A percentile compares a stretch with the other conserved stretches of the same genome.
Conservation (phyloP, 169 alveolate genomes). For the Eimeria maxima region DNA sequence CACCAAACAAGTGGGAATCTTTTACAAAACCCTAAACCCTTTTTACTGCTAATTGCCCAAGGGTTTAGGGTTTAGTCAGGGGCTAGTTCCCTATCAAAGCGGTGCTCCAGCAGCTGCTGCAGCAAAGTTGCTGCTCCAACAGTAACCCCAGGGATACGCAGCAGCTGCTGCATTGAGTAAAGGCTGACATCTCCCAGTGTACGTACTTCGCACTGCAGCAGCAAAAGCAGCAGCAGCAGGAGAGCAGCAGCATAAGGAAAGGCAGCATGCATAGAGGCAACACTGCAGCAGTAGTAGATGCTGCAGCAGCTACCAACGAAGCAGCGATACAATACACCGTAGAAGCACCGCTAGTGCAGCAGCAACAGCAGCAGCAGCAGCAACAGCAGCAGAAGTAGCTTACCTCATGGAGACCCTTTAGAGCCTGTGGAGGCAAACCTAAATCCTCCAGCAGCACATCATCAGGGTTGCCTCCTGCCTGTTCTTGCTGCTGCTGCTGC, state of each 20-base stretch:
- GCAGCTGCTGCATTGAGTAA: constrained; percentile 26
- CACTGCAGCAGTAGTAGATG: not conserved
- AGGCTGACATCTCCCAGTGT: constrained; percentile 16
- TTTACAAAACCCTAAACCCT: not conserved
- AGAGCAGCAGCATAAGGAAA: not conserved
- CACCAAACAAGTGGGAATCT: not conserved
- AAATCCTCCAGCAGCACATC: constrained; percentile 31
- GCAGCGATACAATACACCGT: not conserved
- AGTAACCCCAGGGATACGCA: not conserved
- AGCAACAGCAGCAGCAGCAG: not conserved
- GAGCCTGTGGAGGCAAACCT: not conserved
- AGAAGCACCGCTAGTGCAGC: not conserved
- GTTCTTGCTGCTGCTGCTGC: constrained; percentile 23
- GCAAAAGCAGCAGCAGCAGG: constrained; percentile 25
- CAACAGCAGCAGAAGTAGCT: not conserved
- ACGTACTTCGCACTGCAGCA: constrained; percentile 35
- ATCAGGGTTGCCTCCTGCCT: constrained; percentile 10
- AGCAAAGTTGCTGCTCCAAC: constrained; percentile 4
- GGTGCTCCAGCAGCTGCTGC: constrained; percentile 62
- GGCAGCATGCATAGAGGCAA: not conserved
- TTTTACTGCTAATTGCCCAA: not conserved
- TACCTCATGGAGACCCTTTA: not conserved
- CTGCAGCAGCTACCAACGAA: not conserved
- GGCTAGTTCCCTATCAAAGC: not conserved
- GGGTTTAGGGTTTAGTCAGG: constrained; percentile 42